Conservation (phyloP, 495 filamentous ascomycete species). For the Aspergillus olivimuriae region DNA sequence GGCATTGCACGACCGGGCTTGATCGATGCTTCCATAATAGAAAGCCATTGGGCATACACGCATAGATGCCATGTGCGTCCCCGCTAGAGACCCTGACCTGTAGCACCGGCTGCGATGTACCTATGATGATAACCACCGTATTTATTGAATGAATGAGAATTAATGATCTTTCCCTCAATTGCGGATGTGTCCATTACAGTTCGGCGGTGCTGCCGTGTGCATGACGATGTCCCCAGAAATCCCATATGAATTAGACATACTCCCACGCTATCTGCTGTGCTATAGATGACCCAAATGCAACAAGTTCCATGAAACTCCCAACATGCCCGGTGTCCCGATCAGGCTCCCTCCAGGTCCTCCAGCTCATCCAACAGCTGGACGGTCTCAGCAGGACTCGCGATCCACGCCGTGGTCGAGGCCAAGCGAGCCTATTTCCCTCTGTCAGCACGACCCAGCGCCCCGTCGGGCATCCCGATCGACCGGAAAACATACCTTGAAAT, state of each 20-base stretch:
- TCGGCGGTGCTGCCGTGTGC: too few relatives aligned
- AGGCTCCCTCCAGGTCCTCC: slow-evolving; percentile 20
- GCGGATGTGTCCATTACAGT: too few relatives aligned
- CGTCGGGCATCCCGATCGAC: not conserved
- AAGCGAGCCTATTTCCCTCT: slow-evolving; percentile 50
- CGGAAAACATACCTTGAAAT: slow-evolving; percentile 65
- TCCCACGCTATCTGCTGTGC: too few relatives aligned
- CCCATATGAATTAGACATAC: too few relatives aligned
- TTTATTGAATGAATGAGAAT: not conserved
- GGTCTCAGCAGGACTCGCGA: slow-evolving; percentile 86
- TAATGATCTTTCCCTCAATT: not conserved
- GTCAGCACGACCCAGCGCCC: too few relatives aligned
- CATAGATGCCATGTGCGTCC: too few relatives aligned
- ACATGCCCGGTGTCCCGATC: too few relatives aligned
- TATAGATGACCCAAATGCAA: not conserved
- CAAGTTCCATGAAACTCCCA: not conserved
- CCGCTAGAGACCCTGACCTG: too few relatives aligned
- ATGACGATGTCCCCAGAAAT: too few relatives aligned
- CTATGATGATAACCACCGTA: not conserved
- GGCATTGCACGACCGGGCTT: not conserved
- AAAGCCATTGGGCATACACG: too few relatives aligned
- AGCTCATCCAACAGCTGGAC: slow-evolving; percentile 83
- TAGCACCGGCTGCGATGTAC: not conserved
- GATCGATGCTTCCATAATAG: too few relatives aligned
- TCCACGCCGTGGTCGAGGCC: slow-evolving; percentile 75